Evolutionary conservation across 345 rosid species (phyloP), one percentile per base, ranked within the genome.

Genomic region (Populus alba): DNA sequence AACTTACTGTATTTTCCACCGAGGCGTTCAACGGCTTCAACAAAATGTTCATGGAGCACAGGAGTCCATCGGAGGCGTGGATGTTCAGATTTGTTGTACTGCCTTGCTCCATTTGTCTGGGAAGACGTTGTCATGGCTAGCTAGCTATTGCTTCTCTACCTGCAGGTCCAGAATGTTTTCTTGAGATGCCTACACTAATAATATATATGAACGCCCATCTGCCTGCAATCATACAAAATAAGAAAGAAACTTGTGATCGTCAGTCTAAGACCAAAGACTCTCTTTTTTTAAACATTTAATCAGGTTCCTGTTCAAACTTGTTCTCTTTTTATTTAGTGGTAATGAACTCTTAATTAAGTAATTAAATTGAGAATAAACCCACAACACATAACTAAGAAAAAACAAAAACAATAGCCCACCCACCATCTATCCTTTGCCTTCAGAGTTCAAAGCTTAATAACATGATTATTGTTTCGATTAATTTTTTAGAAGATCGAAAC

Each of bases 1-100:
- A 78, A 77, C 88, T 86, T 75, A 88, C 90, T 77, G 71, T 77
- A 8, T 83, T 82, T 86, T n/a, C 90, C 90, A 20, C 90, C 90
- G 15, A 88, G 90, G 55, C 39, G 27, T 9, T 79, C 81, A 45
- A 86, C 86, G 2, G 81, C 81, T 53, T 73, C 80, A 59, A 82
- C 43, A 66, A 88, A 88, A 62, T 62, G 86, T 11, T 73, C 59
- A 72, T 88, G 90, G 78, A 88, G 90, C 75, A 81, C 86, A 8
- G 84, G 81, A 41, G 87, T 82, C 90, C 90, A 88, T 11, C 86
- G 83, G 49, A 88, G 71, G 20, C 90, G 90, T 0, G 87, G 88
- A 68, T 63, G 55, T 25, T 86, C 73, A 17, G 90, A 86, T 68
- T 88, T 88, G 57, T 66, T 82, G 85, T 88, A 88, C n/a, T 33